Conservation (phyloP, 192 early-diverging fungal genomes). For the Ambispora gerdemannii region DNA sequence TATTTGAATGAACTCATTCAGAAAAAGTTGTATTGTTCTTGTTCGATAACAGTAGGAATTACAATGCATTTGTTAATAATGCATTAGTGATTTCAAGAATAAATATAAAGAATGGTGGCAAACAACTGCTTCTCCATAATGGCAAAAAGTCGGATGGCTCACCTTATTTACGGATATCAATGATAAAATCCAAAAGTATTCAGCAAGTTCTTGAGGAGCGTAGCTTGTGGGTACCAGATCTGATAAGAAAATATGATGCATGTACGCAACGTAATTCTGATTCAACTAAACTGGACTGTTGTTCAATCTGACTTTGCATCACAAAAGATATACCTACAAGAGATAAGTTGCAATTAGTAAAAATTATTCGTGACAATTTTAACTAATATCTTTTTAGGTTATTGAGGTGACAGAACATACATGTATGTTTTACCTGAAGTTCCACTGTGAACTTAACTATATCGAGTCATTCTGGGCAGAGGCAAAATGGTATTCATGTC, state of each 20-base stretch:
- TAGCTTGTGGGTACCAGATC: slow-evolving; percentile 25
- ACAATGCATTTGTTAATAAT: slow-evolving; percentile 25
- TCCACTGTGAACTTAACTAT: slow-evolving; percentile 2
- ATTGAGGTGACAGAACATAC: background rate
- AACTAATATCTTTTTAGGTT: too few species aligned
- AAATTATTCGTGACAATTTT: too few species aligned
- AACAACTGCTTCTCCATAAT: slow-evolving; percentile 20
- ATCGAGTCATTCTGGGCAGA: background rate
- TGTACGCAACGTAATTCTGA: slow-evolving; percentile 10
- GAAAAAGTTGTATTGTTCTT: slow-evolving; percentile 9
- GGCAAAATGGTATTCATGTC: slow-evolving; percentile 1
- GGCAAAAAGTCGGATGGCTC: background rate
- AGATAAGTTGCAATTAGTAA: too few species aligned
- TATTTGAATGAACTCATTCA: slow-evolving; percentile 8
- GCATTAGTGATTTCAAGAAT: slow-evolving; percentile 29
- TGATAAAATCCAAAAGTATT: slow-evolving; percentile 33
- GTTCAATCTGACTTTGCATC: slow-evolving; percentile 21
- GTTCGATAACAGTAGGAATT: slow-evolving; percentile 16
- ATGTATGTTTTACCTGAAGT: slow-evolving; percentile 12
- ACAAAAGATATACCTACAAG: slow-evolving; percentile 10
- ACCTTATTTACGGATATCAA: slow-evolving; percentile 26
- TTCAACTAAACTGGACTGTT: slow-evolving; percentile 1
- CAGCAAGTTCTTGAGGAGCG: slow-evolving; percentile 28
- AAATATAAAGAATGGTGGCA: slow-evolving; percentile 29
- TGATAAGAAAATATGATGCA: slow-evolving; percentile 18